Evolutionary conservation across 257 asterid species (phyloP), one percentile per base, ranked within the genome.

Genomic region (Henckelia pumila): DNA sequence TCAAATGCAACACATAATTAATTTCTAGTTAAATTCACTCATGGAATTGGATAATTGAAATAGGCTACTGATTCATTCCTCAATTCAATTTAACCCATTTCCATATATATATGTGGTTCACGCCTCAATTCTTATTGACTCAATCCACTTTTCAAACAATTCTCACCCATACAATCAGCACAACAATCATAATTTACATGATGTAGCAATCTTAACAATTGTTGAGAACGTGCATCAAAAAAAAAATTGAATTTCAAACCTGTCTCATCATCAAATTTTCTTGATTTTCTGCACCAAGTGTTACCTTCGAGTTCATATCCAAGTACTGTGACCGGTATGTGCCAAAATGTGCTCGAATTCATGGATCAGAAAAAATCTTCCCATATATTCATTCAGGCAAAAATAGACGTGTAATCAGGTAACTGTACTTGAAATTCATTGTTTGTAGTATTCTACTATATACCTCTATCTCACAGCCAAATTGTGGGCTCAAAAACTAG

Each of bases 361-460:
- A 47, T 14, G 8, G 20, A 47, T 16, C 20, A 47, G 19, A 47
- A 14, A 47, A 47, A 47, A 47, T 14, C 20, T 16, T 47, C 55
- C 0, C 55, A 5, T 47, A 13, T 47, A 47, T 47, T 4, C 55
- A 47, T 17, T 47, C 8, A 17, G 55, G 50, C 6, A 40, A 14
- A 6, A 40, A 40, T 40, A 10, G 17, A 17, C 7, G 17, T 4
- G 55, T 47, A 16, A 47, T 47, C 55, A 47, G 55, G 17, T 47
- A 4, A 16, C 6, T 16, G 6, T 47, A 47, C 55, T 47, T 47
- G 55, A 8, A 16, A 47, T 47, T 5, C 20, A 44, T 44, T 16
- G 53, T 44, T 10, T 16, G 2, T 44, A 44, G 53, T 47, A 60
- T 61, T 70, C 56, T 61, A 40, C 56, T 71, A 26, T 71, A 26